Base-by-base conservation (phyloP, 352 stramenopile species). In the Phytopythium mirpurense region DNA sequence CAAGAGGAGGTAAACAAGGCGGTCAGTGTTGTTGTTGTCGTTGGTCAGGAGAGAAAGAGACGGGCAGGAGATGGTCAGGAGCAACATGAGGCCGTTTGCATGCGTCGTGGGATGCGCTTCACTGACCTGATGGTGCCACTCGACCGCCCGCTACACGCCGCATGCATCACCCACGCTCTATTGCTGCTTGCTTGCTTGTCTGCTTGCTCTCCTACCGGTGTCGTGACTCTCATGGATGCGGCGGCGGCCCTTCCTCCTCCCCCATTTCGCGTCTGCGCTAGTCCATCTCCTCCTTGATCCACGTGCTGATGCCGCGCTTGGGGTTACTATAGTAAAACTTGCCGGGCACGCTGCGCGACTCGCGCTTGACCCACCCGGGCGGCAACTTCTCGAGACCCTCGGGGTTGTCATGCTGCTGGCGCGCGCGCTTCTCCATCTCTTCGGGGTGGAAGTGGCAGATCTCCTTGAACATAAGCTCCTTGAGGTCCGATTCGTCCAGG, bases 391-490 rank as follows among this genome's bases (percentile, higher is more conserved):
- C 84, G 5, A 66, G 31, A 0, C 65, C 61, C 18, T 92, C 76
- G 0, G 84, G 82, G 60, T 90, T 72, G 7, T 92, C 77, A 10
- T 59, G 67, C 58, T 92, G 83, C 59, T 87, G 68, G 51, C 79
- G 68, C n/a, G 82, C 84, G 56, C 84, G 82, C 55, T 95, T 95
- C 54, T 88, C 81, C 83, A 93, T 95, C 55, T 95, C 84, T 54
- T 93, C 82, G 0, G 84, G 84, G 52, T 95, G 84, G 56, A 95
- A 95, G 42, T 92, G 70, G 49, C 82, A 93, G 50, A 95, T 95
- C 72, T 95, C 84, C 57, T 91, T 95, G 50, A 95, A 93, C 84
- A 95, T 95, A 61, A 93, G 80, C 62, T 93, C 83, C 64, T 95
- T 95, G 12, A 95, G 65, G 45, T 95, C 84, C 35, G 69, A 71